Evolutionary conservation across 2,329 filamentous ascomycete genomes (phyloP).

Genomic region (Xylaria digitata): DNA sequence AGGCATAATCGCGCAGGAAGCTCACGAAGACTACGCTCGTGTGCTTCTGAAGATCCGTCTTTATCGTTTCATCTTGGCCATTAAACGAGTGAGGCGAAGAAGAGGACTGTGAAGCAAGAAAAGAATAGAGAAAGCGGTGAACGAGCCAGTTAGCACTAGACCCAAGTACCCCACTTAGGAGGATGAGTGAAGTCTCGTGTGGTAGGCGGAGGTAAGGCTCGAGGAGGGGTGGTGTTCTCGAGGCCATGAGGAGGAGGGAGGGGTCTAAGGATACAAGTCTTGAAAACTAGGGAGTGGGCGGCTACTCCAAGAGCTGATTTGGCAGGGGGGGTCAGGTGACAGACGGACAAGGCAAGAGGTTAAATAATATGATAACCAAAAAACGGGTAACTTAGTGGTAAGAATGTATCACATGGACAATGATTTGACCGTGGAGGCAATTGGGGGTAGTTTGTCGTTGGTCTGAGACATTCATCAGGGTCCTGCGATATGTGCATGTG

Average conservation of each 20-base stretch:
- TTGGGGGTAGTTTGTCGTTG: too few species aligned
- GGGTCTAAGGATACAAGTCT: neutral
- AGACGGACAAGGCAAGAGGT: neutral
- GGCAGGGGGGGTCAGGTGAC: constrained; percentile 27
- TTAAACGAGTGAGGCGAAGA: constrained; percentile 24
- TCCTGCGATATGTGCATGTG: constrained; percentile 37
- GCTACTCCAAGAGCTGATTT: constrained; percentile 3
- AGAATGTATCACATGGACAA: constrained; percentile 21
- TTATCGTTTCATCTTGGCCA: constrained; percentile 16
- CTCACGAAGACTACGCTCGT: constrained; percentile 79
- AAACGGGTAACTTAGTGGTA: neutral
- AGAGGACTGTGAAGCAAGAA: constrained; percentile 49
- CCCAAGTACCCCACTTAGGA: constrained; percentile 75
- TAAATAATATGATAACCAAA: neutral
- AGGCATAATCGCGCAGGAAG: constrained; percentile 80
- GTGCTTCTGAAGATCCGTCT: constrained; percentile 48
- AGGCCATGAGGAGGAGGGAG: constrained; percentile 53
- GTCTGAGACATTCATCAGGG: constrained; percentile 22
- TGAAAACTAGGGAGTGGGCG: constrained; percentile 9
- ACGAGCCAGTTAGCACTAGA: constrained; percentile 75
- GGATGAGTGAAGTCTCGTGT: constrained; percentile 67
- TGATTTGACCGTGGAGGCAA: too few species aligned
- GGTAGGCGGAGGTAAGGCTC: constrained; percentile 72
- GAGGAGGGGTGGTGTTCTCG: constrained; percentile 71
- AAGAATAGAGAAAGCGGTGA: constrained; percentile 65